Conservation (phyloP, 768 basidiomycete species). For the Phylloporus arenicola region DNA sequence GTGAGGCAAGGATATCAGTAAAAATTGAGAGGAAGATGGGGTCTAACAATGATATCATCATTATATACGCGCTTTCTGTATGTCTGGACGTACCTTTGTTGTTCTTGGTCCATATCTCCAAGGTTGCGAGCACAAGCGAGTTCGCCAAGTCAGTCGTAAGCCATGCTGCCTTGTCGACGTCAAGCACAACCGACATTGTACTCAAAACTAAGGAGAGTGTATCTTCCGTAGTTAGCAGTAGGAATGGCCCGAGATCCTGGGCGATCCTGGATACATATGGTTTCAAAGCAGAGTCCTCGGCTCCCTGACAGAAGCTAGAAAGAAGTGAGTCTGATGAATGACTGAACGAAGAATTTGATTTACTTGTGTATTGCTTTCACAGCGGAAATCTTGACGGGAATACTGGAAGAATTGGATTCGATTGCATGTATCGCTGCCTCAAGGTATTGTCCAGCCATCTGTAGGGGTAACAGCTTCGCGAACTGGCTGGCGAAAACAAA, state of each 20-base stretch:
- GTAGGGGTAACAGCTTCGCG: slow-evolving; percentile 62
- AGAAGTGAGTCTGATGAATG: slow-evolving; percentile 4
- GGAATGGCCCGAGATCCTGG: slow-evolving; percentile 77
- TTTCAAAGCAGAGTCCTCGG: slow-evolving; percentile 49
- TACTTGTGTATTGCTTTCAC: slow-evolving; percentile 93
- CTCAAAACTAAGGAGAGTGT: slow-evolving; percentile 85
- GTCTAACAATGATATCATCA: slow-evolving; percentile 44
- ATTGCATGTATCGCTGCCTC: slow-evolving; percentile 83
- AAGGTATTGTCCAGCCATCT: slow-evolving; percentile 79
- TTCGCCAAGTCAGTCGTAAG: slow-evolving; percentile 59
- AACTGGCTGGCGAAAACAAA: slow-evolving; percentile 95
- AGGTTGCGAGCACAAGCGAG: slow-evolving; percentile 58
- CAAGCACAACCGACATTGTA: slow-evolving; percentile 73
- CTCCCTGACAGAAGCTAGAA: slow-evolving; percentile 64
- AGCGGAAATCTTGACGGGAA: slow-evolving; percentile 93
- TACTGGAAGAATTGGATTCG: slow-evolving; percentile 60
- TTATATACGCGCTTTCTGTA: background rate
- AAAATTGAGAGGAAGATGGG: slow-evolving; percentile 85
- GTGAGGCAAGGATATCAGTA: slow-evolving; percentile 68
- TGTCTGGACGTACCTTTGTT: slow-evolving; percentile 57
- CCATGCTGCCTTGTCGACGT: slow-evolving; percentile 71
- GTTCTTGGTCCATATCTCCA: slow-evolving; percentile 84
- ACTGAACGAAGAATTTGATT: slow-evolving; percentile 18
- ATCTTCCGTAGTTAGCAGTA: slow-evolving; percentile 77
- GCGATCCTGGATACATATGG: slow-evolving; percentile 72